A percentile compares a stretch with the other conserved stretches of the same genome.
These are phyloP conservation scores for Linnemannia zychae DNA, from an alignment of 192 early-diverging fungal species.

Conservation along the genomic window DNA sequence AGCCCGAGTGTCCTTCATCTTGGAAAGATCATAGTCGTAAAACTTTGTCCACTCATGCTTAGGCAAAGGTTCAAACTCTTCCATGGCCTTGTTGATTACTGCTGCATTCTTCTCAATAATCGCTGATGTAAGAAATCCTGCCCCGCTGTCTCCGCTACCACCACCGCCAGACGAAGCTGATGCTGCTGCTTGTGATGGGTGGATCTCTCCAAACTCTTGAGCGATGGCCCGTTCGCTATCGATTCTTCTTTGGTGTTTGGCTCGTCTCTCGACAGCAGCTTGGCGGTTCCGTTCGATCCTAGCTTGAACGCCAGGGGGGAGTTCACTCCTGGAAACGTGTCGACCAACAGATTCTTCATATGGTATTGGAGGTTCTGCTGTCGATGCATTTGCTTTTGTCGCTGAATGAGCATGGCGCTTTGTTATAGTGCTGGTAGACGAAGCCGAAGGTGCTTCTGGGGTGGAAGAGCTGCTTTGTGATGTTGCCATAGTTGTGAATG, in stretches of 20 bases:
- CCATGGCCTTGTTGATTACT: slow-evolving; percentile 28
- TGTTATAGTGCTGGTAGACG: not conserved
- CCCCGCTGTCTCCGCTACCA: not conserved
- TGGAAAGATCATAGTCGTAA: slow-evolving; percentile 88
- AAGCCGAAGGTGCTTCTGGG: not conserved
- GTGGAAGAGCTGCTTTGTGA: not conserved
- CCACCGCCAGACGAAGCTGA: not conserved
- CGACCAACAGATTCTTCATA: slow-evolving; percentile 39
- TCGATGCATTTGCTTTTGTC: not conserved
- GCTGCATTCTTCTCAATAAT: slow-evolving; percentile 34
- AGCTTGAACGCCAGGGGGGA: slow-evolving; percentile 39
- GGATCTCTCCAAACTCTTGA: slow-evolving; percentile 24
- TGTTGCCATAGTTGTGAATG: slow-evolving; percentile 2
- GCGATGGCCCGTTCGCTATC: slow-evolving; percentile 32
- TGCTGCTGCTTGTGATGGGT: not conserved
- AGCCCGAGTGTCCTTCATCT: slow-evolving; percentile 88
- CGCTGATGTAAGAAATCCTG: not conserved
- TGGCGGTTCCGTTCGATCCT: slow-evolving; percentile 48
- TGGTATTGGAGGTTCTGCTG: slow-evolving; percentile 6
- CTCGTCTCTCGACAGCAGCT: slow-evolving; percentile 39
- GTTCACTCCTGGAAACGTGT: slow-evolving; percentile 30
- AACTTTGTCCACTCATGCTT: slow-evolving; percentile 58
- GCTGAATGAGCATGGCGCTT: not conserved
- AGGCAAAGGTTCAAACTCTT: slow-evolving; percentile 41
- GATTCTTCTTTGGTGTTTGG: slow-evolving; percentile 22